Conservation (phyloP, 306 rosid genomes). For the Dalbergia oliveri region DNA sequence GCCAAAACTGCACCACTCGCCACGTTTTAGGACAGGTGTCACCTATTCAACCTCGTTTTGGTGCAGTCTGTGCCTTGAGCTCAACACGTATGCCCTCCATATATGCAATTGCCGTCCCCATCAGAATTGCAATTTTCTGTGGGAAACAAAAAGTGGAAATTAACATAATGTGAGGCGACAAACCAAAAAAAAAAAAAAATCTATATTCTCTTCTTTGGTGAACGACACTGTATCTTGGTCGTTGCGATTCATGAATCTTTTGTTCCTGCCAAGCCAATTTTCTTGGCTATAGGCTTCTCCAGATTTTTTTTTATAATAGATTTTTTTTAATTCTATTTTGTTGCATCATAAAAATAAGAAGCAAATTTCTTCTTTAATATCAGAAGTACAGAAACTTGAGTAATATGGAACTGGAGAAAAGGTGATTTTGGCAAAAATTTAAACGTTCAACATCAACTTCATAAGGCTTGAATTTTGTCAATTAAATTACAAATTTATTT, state of each 20-base stretch:
- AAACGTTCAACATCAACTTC: too few relatives aligned
- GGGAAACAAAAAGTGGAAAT: not conserved
- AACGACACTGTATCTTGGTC: constrained; percentile 13
- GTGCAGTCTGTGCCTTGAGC: not conserved
- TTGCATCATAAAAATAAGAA: not conserved
- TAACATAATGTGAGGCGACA: not conserved
- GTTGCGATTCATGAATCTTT: constrained; percentile 5
- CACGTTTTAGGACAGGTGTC: constrained; percentile 66
- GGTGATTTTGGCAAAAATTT: too few relatives aligned
- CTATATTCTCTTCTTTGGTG: not conserved
- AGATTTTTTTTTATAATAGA: not conserved
- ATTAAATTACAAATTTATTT: too few relatives aligned
- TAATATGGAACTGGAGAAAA: too few relatives aligned
- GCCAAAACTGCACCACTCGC: not conserved
- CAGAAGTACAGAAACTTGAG: too few relatives aligned
- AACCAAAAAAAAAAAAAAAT: not conserved
- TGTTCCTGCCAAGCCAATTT: not conserved
- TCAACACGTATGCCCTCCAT: constrained; percentile 49
- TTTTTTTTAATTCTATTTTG: not conserved
- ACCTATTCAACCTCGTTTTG: not conserved
- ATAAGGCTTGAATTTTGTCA: too few relatives aligned
- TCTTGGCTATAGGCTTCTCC: not conserved
- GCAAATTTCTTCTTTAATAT: too few relatives aligned
- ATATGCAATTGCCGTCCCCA: too few relatives aligned
- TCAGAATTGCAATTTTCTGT: not conserved